These are phyloP conservation scores for apple (Malus domestica) DNA, from an alignment of 306 rosid species.

Conservation along the genomic window ASM211411v1 NC_041801.1:11665001-11665500, in stretches of 20 bases:
- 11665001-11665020: too few relatives aligned
- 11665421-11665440: neutral
- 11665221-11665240: neutral
- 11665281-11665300: neutral
- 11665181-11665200: neutral
- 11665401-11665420: neutral
- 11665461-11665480: constrained; percentile 1
- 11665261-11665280: neutral
- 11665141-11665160: too few relatives aligned
- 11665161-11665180: neutral
- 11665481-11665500: neutral
- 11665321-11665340: neutral
- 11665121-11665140: too few relatives aligned
- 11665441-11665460: neutral
- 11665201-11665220: neutral
- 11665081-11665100: too few relatives aligned
- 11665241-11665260: neutral
- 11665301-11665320: neutral
- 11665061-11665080: too few relatives aligned
- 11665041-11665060: too few relatives aligned
- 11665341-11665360: neutral
- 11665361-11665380: neutral
- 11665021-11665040: too few relatives aligned
- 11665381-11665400: neutral
- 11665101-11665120: rapidly evolving